A percentile compares a stretch with the other conserved stretches of the same genome.
These are phyloP conservation scores for Cercospora sp. DNA, from an alignment of 2,329 filamentous ascomycete genomes.

Conservation along the genomic window DNA sequence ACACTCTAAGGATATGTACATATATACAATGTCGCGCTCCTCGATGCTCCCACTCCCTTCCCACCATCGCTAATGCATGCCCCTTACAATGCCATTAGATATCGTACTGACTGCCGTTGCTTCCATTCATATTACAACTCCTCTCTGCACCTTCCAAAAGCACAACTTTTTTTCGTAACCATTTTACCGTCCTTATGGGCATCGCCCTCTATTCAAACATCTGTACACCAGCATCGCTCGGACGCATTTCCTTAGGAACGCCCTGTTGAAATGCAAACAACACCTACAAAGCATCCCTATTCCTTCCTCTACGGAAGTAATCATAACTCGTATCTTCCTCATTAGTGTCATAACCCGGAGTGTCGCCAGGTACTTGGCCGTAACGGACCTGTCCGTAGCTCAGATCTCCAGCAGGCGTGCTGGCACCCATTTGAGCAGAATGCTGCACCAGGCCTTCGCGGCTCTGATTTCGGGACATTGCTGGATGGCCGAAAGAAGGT, in stretches of 20 bases:
- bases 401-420: conserved; percentile 23
- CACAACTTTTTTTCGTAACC: background rate
- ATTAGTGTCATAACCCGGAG: conserved; percentile 31
- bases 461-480: conserved; percentile 26
- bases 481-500: conserved; percentile 5
- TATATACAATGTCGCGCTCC: background rate
- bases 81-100: background rate
- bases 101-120: background rate
- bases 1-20: background rate
- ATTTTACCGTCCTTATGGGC: background rate
- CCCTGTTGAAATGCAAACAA: too few species aligned
- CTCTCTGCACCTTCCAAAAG: background rate
- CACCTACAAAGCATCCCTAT: conserved; percentile 16
- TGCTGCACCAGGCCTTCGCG: conserved; percentile 24
- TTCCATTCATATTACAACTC: background rate
- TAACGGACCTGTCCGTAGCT: conserved; percentile 36
- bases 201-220: background rate
- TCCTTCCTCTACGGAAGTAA: conserved; percentile 40
- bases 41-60: background rate
- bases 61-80: background rate
- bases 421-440: conserved; percentile 24
- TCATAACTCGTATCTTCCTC: conserved; percentile 43
- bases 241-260: background rate
- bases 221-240: background rate
- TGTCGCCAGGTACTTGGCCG: conserved; percentile 29